phyloP scores from a whole-genome alignment of 306 rosid genomes.

The Dryas octopetala region DNA sequence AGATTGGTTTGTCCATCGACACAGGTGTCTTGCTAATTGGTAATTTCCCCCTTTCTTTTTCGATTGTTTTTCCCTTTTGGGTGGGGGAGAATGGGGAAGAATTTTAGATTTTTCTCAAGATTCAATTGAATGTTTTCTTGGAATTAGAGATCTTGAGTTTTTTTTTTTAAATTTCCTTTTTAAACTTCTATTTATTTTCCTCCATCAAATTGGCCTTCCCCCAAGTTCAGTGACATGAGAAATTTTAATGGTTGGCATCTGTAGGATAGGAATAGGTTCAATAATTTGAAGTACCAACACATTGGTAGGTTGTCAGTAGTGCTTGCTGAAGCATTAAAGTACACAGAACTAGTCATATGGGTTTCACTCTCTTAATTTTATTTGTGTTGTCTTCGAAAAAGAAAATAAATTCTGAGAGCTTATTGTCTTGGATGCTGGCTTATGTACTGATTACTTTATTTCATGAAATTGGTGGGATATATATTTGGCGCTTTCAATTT shows the following conservation, averaged over 20 bases:
- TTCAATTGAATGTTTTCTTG: constrained; percentile 52
- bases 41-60: constrained; percentile 39
- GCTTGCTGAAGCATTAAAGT: constrained; percentile 44
- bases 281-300: constrained; percentile 68
- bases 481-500: background rate
- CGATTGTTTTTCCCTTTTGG: constrained; percentile 36
- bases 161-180: constrained; percentile 15
- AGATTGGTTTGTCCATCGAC: constrained; percentile 48
- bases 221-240: constrained; percentile 56
- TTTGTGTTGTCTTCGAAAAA: constrained; percentile 33
- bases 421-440: constrained; percentile 31
- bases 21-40: constrained; percentile 69
- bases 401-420: constrained; percentile 49
- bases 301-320: constrained; percentile 47
- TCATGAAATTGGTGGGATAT: constrained; percentile 19
- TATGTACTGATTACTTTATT: constrained; percentile 29
- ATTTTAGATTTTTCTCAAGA: constrained; percentile 55
- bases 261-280: constrained; percentile 66
- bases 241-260: constrained; percentile 52
- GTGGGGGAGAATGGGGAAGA: constrained; percentile 47
- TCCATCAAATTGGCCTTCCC: constrained; percentile 54
- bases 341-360: constrained; percentile 52
- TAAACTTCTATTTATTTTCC: constrained; percentile 40
- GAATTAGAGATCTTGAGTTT: constrained; percentile 44
- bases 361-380: constrained; percentile 41